A percentile compares a stretch with the other conserved stretches of the same genome.
These are phyloP conservation scores for Exsudoporus frostii DNA, from an alignment of 768 basidiomycete species.

Conservation along the genomic window DNA sequence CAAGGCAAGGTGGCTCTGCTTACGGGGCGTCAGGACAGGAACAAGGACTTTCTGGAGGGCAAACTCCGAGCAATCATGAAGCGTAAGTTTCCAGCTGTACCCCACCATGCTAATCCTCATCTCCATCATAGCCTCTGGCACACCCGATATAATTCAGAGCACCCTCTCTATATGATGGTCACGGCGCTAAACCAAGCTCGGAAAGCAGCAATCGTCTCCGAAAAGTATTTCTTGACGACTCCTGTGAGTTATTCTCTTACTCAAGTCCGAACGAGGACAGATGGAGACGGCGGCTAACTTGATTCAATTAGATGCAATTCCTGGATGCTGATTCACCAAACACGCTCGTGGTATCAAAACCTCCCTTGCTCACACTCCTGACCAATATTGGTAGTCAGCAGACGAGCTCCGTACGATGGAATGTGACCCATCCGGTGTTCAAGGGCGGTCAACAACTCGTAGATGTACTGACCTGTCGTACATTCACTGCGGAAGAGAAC, in stretches of 20 bases:
- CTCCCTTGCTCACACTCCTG: constrained; percentile 53
- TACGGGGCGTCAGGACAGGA: constrained; percentile 39
- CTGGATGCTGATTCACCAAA: constrained; percentile 37
- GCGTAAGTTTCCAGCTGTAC: constrained; percentile 33
- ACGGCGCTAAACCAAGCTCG: constrained; percentile 50
- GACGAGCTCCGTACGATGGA: constrained; percentile 38
- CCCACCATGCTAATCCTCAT: not conserved
- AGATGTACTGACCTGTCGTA: constrained; percentile 51
- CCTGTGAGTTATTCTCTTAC: constrained; percentile 33
- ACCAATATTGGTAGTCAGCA: constrained; percentile 49
- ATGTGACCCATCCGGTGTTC: constrained; percentile 41
- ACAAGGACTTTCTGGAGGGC: constrained; percentile 45
- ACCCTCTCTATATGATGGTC: constrained; percentile 47
- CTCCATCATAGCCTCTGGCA: constrained; percentile 53
- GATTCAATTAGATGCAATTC: constrained; percentile 43
- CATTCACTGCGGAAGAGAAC: constrained; percentile 33
- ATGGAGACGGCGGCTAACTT: not conserved
- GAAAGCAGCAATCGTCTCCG: constrained; percentile 44
- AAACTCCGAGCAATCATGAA: constrained; percentile 49
- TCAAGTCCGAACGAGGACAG: not conserved
- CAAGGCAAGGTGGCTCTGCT: not conserved
- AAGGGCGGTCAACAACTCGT: constrained; percentile 41
- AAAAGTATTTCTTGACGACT: constrained; percentile 45
- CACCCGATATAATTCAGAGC: constrained; percentile 49
- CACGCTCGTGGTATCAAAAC: constrained; percentile 49